Evolutionary conservation across 768 basidiomycete species (phyloP), one percentile per base, ranked within the genome.

Genomic region (Mycena rebaudengoi): DNA sequence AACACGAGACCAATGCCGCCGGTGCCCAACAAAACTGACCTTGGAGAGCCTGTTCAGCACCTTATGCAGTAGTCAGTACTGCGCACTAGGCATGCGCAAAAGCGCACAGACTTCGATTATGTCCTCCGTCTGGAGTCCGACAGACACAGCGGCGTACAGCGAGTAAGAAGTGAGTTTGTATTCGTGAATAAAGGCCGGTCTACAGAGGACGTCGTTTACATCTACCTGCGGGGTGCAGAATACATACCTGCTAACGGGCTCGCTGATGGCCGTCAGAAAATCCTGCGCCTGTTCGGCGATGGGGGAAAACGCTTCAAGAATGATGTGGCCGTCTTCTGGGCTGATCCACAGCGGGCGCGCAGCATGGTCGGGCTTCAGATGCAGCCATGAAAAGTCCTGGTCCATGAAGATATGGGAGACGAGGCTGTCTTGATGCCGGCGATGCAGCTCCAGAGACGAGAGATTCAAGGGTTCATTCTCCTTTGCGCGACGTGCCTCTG

Each of bases 81-180:
- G 53, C 51, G 58, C 37, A 52, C 56, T 45, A 29, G 54, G 60
- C 41, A 61, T 62, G 67, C 57, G 69, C 63, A 65, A 67, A 71
- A 68, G 69, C 65, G 69, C 56, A 85, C 88, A 73, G 69, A 98
- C 97, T 83, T 96, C 95, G 76, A 99, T 98, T 70, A 99, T 99
- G 76, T 99, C 96, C 70, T 97, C 92, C 10, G 98, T 99, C 75
- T 99, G 95, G 28, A 99, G 82, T 28, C 98, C 98, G 63, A 99
- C 98, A 14, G 97, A 98, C 65, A 99, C 97, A 50, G 98, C 98
- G 63, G 98, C 98, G 77, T 99, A 99, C 16, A 99, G 83, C 18
- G 97, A 99, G 78, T 99, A 98, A 44, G 96, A 91, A 60, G 97
- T 99, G 74, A 99, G 88, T 80, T 97, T 95, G 85, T 99, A 99